Evolutionary conservation across 768 basidiomycete genomes (phyloP).

Genomic region (Peribolospora kevripleyi): DNA sequence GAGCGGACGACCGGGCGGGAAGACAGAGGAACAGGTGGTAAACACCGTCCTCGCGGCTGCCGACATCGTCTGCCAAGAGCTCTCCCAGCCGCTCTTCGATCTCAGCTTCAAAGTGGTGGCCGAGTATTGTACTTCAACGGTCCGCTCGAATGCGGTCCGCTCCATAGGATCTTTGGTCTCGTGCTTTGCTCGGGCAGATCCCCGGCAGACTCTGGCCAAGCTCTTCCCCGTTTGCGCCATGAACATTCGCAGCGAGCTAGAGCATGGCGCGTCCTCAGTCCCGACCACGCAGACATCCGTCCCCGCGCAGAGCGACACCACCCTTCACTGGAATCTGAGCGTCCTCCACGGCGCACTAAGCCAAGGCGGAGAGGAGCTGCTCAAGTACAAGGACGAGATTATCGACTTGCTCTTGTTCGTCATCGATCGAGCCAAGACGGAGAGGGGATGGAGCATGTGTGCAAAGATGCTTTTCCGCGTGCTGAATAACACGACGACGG

Average conservation of each 20-base stretch:
- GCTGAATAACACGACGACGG: constrained; percentile 49
- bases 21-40: constrained; percentile 21
- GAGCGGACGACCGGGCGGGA: constrained; percentile 35
- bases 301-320: constrained; percentile 27
- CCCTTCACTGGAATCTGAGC: constrained; percentile 65
- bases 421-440: constrained; percentile 46
- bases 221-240: constrained; percentile 53
- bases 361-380: constrained; percentile 25
- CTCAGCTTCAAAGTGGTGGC: constrained; percentile 60
- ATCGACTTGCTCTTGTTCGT: constrained; percentile 37
- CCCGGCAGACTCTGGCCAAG: constrained; percentile 47
- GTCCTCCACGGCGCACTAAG: constrained; percentile 57
- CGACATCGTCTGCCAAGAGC: constrained; percentile 50
- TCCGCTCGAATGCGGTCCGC: constrained; percentile 69
- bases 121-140: constrained; percentile 70
- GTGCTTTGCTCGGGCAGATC: constrained; percentile 53
- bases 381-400: constrained; percentile 39
- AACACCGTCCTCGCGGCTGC: constrained; percentile 30
- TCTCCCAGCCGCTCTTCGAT: constrained; percentile 54
- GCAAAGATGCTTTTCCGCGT: constrained; percentile 51
- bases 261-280: constrained; percentile 35
- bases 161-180: constrained; percentile 72
- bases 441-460: constrained; percentile 58
- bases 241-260: constrained; percentile 63
- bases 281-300: constrained; percentile 41